phyloP scores from a whole-genome alignment of 108 stramenopile genomes.

The Fistulifera solaris region DNA sequence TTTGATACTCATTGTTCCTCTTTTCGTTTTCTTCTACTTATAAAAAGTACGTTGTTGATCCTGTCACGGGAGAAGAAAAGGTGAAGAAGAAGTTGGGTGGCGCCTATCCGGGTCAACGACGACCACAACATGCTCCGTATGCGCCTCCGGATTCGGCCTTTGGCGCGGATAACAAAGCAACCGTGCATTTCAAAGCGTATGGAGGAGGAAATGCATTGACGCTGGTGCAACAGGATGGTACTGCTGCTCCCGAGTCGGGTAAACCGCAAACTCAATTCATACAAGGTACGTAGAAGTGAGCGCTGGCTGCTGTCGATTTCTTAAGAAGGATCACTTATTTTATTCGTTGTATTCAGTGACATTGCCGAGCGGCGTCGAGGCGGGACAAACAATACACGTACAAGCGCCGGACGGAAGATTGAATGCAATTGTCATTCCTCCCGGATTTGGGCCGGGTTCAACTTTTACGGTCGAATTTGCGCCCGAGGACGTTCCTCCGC shows the following conservation, averaged over 20 bases:
- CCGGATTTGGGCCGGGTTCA: constrained; percentile 70
- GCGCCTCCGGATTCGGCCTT: constrained; percentile 46
- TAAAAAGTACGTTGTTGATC: constrained; percentile 14
- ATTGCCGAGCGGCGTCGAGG: constrained; percentile 52
- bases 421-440: constrained; percentile 68
- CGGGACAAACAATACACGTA: constrained; percentile 74
- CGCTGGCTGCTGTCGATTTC: too few relatives aligned
- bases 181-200: constrained; percentile 71
- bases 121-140: constrained; percentile 43
- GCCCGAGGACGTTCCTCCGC: constrained; percentile 22
- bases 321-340: background rate
- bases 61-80: constrained; percentile 28
- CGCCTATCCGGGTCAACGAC: constrained; percentile 58
- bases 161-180: constrained; percentile 44
- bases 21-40: background rate
- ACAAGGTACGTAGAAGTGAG: constrained; percentile 21
- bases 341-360: constrained; percentile 38
- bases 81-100: constrained; percentile 21
- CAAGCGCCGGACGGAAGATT: constrained; percentile 68
- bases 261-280: constrained; percentile 32
- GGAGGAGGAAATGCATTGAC: constrained; percentile 77
- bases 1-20: too few relatives aligned
- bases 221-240: constrained; percentile 49
- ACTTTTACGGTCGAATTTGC: constrained; percentile 84
- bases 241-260: constrained; percentile 15